These are phyloP conservation scores for Starmerella vitae DNA, from an alignment of 805 yeast species.

Conservation along the genomic window DNA sequence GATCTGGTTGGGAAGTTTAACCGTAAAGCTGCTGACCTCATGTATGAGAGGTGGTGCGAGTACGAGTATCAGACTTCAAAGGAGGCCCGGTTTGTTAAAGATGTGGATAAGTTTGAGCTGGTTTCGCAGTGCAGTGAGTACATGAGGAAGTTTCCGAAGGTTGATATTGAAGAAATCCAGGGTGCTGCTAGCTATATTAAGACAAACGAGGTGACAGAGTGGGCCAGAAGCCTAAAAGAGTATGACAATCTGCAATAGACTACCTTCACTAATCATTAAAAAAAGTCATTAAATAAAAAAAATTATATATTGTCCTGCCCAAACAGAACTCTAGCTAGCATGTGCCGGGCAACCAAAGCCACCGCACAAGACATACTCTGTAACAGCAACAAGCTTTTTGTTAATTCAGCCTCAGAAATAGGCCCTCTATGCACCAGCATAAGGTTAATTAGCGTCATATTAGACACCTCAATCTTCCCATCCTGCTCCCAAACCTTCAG, in stretches of 20 bases:
- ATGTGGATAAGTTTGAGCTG: slow-evolving; percentile 84
- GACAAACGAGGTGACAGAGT: slow-evolving; percentile 51
- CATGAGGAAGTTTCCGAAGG: slow-evolving; percentile 47
- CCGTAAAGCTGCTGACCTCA: slow-evolving; percentile 44
- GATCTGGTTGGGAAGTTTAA: slow-evolving; percentile 54
- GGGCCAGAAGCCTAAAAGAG: slow-evolving; percentile 41
- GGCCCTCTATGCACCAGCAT: slow-evolving; percentile 83
- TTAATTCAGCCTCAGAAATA: slow-evolving; percentile 64
- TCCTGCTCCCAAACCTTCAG: slow-evolving; percentile 32
- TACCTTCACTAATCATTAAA: neutral
- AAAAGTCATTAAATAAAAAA: neutral
- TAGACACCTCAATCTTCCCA: slow-evolving; percentile 40
- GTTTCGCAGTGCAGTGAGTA: slow-evolving; percentile 43
- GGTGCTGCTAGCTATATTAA: slow-evolving; percentile 48
- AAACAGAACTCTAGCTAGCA: slow-evolving; percentile 71
- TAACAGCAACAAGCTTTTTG: slow-evolving; percentile 41
- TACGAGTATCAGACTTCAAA: slow-evolving; percentile 70
- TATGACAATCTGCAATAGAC: slow-evolving; percentile 1
- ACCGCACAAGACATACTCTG: slow-evolving; percentile 56
- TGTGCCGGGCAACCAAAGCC: slow-evolving; percentile 64
- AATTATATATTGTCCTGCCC: slow-evolving; percentile 58
- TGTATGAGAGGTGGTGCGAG: slow-evolving; percentile 67
- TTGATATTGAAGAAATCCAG: slow-evolving; percentile 58
- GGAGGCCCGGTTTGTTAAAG: slow-evolving; percentile 86
- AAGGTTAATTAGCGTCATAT: slow-evolving; percentile 78